phyloP scores from a whole-genome alignment of 1,284 basidiomycete species.

The Pseudozyma tsukubaensis region DNA sequence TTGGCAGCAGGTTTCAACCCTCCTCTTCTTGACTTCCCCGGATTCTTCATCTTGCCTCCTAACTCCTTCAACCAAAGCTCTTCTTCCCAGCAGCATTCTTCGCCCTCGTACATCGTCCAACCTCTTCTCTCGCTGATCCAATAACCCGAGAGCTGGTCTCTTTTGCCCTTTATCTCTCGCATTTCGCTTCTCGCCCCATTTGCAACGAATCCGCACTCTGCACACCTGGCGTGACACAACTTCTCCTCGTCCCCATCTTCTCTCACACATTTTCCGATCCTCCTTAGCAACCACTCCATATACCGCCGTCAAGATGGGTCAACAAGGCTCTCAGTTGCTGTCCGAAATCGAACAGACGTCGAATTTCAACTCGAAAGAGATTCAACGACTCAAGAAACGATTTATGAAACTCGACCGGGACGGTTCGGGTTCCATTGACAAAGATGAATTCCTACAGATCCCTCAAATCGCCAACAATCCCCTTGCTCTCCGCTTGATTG shows the following conservation, averaged over 20 bases:
- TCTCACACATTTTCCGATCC: background rate
- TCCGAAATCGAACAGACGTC: conserved; percentile 92
- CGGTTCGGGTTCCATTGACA: conserved; percentile 96
- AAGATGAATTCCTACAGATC: conserved; percentile 98
- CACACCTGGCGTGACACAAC: conserved; percentile 2
- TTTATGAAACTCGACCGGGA: conserved; percentile 99
- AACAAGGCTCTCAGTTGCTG: conserved; percentile 86
- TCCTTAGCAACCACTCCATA: background rate
- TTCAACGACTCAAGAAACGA: conserved; percentile 89
- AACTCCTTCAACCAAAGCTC: background rate
- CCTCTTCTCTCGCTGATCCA: background rate
- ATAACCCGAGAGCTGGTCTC: conserved; percentile 7
- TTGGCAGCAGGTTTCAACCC: too few relatives aligned
- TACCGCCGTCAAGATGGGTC: conserved; percentile 68
- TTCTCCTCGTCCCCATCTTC: background rate
- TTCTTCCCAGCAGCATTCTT: background rate
- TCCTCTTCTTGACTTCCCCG: background rate
- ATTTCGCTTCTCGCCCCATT: background rate
- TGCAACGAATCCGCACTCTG: conserved; percentile 8
- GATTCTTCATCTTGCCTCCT: background rate
- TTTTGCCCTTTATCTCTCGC: conserved; percentile 3
- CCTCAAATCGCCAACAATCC: conserved; percentile 99
- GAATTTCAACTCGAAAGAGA: conserved; percentile 73
- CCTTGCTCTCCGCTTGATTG: conserved; percentile 95
- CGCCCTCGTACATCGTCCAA: background rate